Base-by-base conservation (phyloP, 208 protist genomes). In the Acanthamoeba polyphaga region DNA sequence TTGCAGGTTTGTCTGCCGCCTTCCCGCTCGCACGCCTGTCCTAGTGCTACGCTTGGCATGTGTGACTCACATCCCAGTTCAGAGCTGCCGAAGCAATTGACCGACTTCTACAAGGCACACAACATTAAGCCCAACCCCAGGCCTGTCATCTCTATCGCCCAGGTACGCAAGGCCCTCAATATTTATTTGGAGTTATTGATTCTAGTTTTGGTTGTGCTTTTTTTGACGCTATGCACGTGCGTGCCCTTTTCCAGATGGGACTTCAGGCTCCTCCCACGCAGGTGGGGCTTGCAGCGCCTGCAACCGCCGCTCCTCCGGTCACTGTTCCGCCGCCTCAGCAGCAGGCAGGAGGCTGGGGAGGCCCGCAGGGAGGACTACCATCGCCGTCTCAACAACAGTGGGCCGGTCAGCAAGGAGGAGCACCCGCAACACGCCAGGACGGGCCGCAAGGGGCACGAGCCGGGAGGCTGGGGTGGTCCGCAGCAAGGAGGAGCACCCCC, bases 51-150 rank as follows among this genome's bases (percentile, higher is more conserved):
- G 38, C 38, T 43, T 43, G 38, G 38, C 38, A 43, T 43, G 3
- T 43, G 38, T 43, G 38, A 43, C 38, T 43, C 38, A 43, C 38
- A 43, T 2, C 3, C 38, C 38, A 43, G 43, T 49, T 49, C 51
- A 90, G 82, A 90, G 58, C 19, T 90, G 24, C 82, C 82, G 9
- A 68, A 19, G 49, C 82, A 90, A 53, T 19, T 90, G 38, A 68
- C 58, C n/a, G 53, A 90, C 32, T 90, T 68, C 51, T 68, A 68
- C 53, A 68, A 90, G 82, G 49, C 38, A 2, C 49, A 90, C 82
- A 90, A 90, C 53, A 90, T 90, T 53, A 29, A 27, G 38, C 82
- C 82, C 7, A 60, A 66, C 24, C 82, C 82, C 1, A 7, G 34
- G 12, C 82, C 82, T 6, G 53, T 15, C 10, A 32, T 90, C 4